Conservation (phyloP, 1,139 yeast genomes). For the Suhomyces chickasaworum region DNA sequence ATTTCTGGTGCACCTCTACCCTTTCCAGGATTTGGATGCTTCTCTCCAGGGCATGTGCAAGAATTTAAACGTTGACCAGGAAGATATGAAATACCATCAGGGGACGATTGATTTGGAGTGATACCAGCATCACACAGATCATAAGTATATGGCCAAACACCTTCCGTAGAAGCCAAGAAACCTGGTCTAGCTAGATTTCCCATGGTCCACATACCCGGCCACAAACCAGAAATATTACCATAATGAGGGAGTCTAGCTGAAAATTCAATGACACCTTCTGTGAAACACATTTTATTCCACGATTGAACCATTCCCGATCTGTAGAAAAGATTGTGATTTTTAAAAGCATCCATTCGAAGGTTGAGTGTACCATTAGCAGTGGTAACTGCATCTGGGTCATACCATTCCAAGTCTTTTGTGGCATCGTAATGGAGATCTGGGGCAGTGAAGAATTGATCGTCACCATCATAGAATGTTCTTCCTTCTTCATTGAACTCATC, state of each 20-base stretch:
- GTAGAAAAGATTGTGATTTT: slow-evolving; percentile 31
- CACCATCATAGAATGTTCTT: slow-evolving; percentile 33
- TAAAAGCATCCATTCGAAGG: slow-evolving; percentile 31
- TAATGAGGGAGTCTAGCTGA: slow-evolving; percentile 31
- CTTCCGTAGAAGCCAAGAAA: slow-evolving; percentile 29
- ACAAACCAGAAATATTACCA: slow-evolving; percentile 31
- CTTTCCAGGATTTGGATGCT: slow-evolving; percentile 31
- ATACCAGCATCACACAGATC: slow-evolving; percentile 36
- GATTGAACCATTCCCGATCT: slow-evolving; percentile 35
- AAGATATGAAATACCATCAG: slow-evolving; percentile 34
- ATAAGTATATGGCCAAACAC: slow-evolving; percentile 36
- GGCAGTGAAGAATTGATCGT: slow-evolving; percentile 34
- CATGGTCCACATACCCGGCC: slow-evolving; percentile 39
- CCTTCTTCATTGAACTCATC: slow-evolving; percentile 35
- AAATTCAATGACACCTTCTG: slow-evolving; percentile 29
- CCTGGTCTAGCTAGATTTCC: slow-evolving; percentile 36
- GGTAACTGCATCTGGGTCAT: slow-evolving; percentile 35
- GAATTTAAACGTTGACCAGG: slow-evolving; percentile 31
- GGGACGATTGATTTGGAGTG: slow-evolving; percentile 34
- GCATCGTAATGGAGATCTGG: slow-evolving; percentile 33
- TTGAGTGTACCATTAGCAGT: slow-evolving; percentile 31
- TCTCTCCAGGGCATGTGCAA: slow-evolving; percentile 30
- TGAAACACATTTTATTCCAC: slow-evolving; percentile 34
- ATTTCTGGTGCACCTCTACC: slow-evolving; percentile 37
- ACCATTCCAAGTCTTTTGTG: slow-evolving; percentile 36